Evolutionary conservation across 495 filamentous ascomycete genomes (phyloP).

Genomic region (Eremomyces bilateralis): DNA sequence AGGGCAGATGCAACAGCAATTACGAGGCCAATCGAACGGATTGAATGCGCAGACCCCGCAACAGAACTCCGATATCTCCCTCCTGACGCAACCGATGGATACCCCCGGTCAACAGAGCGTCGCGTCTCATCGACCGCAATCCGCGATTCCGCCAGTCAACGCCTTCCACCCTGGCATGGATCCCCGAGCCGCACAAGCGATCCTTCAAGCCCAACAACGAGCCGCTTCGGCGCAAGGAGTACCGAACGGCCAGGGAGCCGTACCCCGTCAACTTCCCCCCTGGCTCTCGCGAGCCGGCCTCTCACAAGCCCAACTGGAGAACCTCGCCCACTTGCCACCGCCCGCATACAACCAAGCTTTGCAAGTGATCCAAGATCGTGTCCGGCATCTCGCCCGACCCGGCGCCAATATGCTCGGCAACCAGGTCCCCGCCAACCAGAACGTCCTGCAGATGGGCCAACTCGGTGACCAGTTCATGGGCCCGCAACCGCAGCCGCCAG

Average conservation of each 20-base stretch:
- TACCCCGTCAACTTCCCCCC: constrained; percentile 3
- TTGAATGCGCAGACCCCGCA: constrained; percentile 24
- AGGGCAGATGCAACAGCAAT: constrained; percentile 21
- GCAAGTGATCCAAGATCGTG: background rate
- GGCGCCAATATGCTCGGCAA: background rate
- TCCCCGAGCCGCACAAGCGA: constrained; percentile 8
- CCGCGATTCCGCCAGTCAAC: constrained; percentile 7
- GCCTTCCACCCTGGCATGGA: constrained; percentile 6
- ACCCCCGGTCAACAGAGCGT: constrained; percentile 15
- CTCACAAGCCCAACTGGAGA: constrained; percentile 9
- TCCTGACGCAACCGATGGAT: constrained; percentile 35
- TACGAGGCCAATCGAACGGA: constrained; percentile 26
- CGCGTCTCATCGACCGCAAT: constrained; percentile 11
- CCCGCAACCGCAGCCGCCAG: background rate
- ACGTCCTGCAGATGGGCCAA: background rate
- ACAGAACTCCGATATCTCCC: constrained; percentile 34
- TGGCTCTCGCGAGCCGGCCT: constrained; percentile 4
- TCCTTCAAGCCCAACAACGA: constrained; percentile 10
- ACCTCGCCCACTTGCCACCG: constrained; percentile 7
- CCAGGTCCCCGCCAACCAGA: background rate
- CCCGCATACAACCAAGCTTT: constrained; percentile 3
- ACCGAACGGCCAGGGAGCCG: constrained; percentile 8
- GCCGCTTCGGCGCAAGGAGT: constrained; percentile 2
- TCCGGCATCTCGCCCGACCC: background rate
- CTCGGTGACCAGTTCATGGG: background rate